Evolutionary conservation across 441 rosid genomes (phyloP).

Genomic region (Populus hybrid): DNA sequence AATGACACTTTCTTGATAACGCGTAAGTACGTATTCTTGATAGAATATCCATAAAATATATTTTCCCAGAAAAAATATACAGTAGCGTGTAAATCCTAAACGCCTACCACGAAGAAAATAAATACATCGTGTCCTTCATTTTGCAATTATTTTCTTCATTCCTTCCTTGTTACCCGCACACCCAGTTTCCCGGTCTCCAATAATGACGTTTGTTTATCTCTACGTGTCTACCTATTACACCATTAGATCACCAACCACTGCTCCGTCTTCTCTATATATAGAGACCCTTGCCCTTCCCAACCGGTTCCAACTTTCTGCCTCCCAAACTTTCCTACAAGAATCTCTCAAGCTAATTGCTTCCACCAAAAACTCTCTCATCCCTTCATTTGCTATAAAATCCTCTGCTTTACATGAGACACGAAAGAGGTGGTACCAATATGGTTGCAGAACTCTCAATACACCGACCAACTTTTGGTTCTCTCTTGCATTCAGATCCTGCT

Average conservation of each 20-base stretch:
- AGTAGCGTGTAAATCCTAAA: conserved; percentile 8
- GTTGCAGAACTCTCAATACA: conserved; percentile 16
- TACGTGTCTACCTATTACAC: conserved; percentile 35
- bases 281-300: conserved; percentile 7
- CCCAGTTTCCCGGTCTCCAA: conserved; percentile 30
- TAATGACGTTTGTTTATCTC: conserved; percentile 30
- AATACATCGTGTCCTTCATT: not conserved
- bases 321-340: not conserved
- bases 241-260: conserved; percentile 27
- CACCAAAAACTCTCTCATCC: not conserved
- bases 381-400: too few relatives aligned
- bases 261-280: conserved; percentile 12
- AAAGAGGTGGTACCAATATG: conserved; percentile 11
- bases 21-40: not conserved
- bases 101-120: conserved; percentile 12
- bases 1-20: not conserved
- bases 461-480: conserved; percentile 47
- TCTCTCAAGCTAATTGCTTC: not conserved
- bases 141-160: not conserved
- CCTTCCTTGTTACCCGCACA: conserved; percentile 20
- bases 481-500: conserved; percentile 40
- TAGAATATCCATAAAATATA: too few relatives aligned
- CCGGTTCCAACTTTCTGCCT: conserved; percentile 5
- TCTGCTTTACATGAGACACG: conserved; percentile 18
- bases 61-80: not conserved